Conservation (phyloP, 257 asterid species). For the Solanum sejunctum region DNA sequence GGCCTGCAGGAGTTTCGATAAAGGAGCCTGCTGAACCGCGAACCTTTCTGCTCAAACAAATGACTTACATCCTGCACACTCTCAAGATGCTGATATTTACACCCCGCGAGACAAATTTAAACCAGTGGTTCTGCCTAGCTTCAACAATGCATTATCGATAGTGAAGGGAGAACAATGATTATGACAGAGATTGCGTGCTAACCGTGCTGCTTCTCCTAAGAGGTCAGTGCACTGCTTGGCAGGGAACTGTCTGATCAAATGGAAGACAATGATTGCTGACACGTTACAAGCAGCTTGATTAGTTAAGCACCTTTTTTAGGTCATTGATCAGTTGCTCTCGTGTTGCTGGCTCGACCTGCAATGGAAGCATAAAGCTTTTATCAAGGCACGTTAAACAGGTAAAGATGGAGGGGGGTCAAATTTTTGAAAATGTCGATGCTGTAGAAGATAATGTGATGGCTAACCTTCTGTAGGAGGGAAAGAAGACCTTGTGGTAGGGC, state of each 20-base stretch:
- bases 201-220: neutral
- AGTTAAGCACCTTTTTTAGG: constrained; percentile 39
- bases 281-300: constrained; percentile 2
- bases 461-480: constrained; percentile 66
- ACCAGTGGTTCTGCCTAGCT: neutral
- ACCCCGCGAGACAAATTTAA: neutral
- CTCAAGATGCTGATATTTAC: constrained; percentile 8
- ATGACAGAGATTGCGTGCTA: neutral
- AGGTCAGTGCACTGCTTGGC: neutral
- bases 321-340: constrained; percentile 50
- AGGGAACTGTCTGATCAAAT: neutral
- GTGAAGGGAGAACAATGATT: neutral
- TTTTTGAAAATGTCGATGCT: neutral
- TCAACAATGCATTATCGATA: neutral
- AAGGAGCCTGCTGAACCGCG: neutral
- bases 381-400: neutral
- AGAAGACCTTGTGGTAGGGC: constrained; percentile 78
- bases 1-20: neutral
- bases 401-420: neutral
- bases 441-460: neutral
- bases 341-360: constrained; percentile 68
- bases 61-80: neutral
- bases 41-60: constrained; percentile 2
- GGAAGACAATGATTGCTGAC: neutral
- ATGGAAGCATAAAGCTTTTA: neutral